Evolutionary conservation across 106 monocot species (phyloP).

Genomic region (Vanilla planifolia): DNA sequence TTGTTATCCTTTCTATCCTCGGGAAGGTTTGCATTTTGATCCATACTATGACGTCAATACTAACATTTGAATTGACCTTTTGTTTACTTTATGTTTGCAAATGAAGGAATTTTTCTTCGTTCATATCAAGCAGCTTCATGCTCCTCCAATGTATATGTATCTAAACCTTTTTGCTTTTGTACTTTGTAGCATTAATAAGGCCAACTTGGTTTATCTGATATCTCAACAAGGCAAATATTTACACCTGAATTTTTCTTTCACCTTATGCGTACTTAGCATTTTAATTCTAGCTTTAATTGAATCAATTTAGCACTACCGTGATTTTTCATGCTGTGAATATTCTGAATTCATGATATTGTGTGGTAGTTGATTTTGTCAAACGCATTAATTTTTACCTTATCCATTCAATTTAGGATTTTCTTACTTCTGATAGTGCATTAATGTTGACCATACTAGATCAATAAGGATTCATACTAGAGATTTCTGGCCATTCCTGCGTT

Average conservation of each 20-base stretch:
- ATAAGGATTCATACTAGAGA: too few relatives aligned
- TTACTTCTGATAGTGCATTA: too few relatives aligned
- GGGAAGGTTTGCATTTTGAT: slow-evolving; percentile 50
- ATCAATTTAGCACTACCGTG: too few relatives aligned
- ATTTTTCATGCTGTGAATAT: too few relatives aligned
- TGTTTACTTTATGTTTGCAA: neutral
- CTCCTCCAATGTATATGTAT: neutral
- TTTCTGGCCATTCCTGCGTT: too few relatives aligned
- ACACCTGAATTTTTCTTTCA: neutral
- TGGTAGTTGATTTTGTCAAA: too few relatives aligned
- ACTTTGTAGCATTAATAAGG: neutral
- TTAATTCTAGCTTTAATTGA: too few relatives aligned
- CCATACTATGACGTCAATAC: neutral
- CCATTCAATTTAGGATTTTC: too few relatives aligned
- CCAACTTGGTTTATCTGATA: neutral
- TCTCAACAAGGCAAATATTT: neutral
- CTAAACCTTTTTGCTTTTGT: neutral
- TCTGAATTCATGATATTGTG: too few relatives aligned
- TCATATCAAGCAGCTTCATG: neutral
- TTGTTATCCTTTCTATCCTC: slow-evolving; percentile 57
- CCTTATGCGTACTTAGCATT: too few relatives aligned
- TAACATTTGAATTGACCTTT: neutral
- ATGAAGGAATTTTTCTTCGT: neutral
- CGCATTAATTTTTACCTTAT: too few relatives aligned
- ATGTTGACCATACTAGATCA: too few relatives aligned